These are phyloP conservation scores for Beta corolliflora DNA, from an alignment of 179 eudicot species.

Conservation along the genomic window DNA sequence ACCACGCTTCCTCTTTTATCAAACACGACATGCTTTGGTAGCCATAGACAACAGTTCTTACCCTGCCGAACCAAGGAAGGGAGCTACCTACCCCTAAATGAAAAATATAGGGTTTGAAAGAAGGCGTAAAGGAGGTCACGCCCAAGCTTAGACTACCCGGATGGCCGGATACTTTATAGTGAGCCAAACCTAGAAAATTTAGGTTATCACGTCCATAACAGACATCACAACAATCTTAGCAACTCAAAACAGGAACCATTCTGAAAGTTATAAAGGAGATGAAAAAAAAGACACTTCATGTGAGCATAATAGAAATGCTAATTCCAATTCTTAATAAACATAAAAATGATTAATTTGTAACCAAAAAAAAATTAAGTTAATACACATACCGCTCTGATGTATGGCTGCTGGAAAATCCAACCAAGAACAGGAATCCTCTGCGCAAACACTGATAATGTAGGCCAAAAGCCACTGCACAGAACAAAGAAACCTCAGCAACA, in stretches of 20 bases:
- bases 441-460: constrained; percentile 17
- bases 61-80: background rate
- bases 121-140: background rate
- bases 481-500: constrained; percentile 21
- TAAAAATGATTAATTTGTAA: background rate
- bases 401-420: constrained; percentile 19
- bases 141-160: background rate
- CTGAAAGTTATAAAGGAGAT: background rate
- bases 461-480: constrained; percentile 50
- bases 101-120: background rate
- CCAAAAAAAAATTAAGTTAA: background rate
- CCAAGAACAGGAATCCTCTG: constrained; percentile 21
- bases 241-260: background rate
- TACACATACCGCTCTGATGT: constrained; percentile 15
- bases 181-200: background rate
- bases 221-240: background rate
- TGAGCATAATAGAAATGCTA: background rate
- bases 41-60: background rate
- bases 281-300: background rate
- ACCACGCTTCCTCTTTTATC: background rate
- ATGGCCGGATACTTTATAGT: background rate
- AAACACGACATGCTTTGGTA: background rate
- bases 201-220: background rate
- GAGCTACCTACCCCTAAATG: background rate
- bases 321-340: background rate